Percentiles rank a stretch among this genome's conserved stretches.
phyloP scores from a whole-genome alignment of 129 eudicot species.

The Smallanthus sonchifolius region DNA sequence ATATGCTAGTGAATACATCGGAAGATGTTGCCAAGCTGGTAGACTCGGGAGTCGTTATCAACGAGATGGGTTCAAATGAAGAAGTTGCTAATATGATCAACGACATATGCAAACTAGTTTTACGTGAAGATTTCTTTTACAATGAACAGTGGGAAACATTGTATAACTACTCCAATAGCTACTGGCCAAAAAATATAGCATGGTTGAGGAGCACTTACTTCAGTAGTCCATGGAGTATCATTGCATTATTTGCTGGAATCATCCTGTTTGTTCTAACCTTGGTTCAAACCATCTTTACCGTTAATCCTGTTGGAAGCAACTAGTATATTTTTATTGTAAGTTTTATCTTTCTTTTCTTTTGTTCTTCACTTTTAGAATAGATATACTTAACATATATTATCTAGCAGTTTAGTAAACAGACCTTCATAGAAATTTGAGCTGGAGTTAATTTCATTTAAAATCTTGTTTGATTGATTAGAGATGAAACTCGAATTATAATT shows the following conservation, averaged over 20 bases:
- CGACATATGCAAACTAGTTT: not conserved
- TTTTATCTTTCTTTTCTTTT: not conserved
- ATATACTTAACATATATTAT: not conserved
- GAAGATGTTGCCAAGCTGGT: constrained; percentile 1
- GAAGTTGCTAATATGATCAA: constrained; percentile 1
- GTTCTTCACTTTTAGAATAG: not conserved
- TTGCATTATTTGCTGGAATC: constrained; percentile 5
- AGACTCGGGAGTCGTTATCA: not conserved
- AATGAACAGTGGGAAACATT: not conserved
- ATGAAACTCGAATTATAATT: no score
- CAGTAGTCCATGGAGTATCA: constrained; percentile 9
- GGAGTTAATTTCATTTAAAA: not conserved
- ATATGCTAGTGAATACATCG: not conserved
- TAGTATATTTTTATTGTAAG: not conserved
- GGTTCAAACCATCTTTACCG: not conserved
- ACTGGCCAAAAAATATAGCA: not conserved
- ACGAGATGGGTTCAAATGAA: not conserved
- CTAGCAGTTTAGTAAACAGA: not conserved
- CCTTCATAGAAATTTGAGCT: not conserved
- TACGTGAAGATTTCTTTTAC: not conserved
- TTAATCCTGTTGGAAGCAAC: not conserved
- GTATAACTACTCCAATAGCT: not conserved
- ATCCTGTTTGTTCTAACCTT: not conserved
- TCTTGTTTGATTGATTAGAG: not conserved
- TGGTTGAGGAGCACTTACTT: not conserved